Percentiles rank a stretch among this genome's conserved stretches.
These are phyloP conservation scores for Colletotrichum lupini DNA, from an alignment of 2,329 filamentous ascomycete species.

Conservation along the genomic window DNA sequence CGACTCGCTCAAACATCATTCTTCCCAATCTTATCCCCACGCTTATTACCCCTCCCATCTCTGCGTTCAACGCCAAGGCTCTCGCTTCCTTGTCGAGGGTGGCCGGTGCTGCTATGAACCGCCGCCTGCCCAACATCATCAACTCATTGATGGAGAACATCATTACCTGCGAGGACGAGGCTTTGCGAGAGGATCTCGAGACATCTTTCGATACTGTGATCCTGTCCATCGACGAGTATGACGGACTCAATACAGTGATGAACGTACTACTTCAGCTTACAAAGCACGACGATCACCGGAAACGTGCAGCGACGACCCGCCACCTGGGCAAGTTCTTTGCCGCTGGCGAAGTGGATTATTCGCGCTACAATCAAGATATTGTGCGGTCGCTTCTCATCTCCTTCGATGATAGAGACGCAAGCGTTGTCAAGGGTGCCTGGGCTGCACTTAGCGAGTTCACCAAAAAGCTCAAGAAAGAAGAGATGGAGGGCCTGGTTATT, in stretches of 20 bases:
- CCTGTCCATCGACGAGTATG: constrained; percentile 92
- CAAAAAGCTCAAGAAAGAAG: constrained; percentile 91
- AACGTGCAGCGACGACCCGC: constrained; percentile 79
- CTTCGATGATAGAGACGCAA: constrained; percentile 86
- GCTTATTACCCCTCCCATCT: constrained; percentile 88
- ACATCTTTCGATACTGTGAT: constrained; percentile 89
- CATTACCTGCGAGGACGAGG: constrained; percentile 79
- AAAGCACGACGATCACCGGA: constrained; percentile 92
- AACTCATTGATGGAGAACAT: constrained; percentile 96
- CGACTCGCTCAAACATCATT: constrained; percentile 94
- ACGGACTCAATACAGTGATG: constrained; percentile 96
- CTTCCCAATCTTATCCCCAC: constrained; percentile 96
- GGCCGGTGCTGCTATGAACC: constrained; percentile 89
- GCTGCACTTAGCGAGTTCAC: constrained; percentile 87
- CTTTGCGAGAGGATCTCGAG: constrained; percentile 78
- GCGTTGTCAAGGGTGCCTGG: constrained; percentile 92
- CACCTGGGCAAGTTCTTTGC: constrained; percentile 91
- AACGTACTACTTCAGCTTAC: constrained; percentile 87
- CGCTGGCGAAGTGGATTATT: constrained; percentile 85
- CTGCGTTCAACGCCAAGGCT: constrained; percentile 93
- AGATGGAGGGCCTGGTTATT: constrained; percentile 93
- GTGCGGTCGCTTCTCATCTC: constrained; percentile 90
- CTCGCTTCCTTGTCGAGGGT: constrained; percentile 94
- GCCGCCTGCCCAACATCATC: constrained; percentile 88
- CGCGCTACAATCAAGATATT: constrained; percentile 94